phyloP scores from a whole-genome alignment of 345 rosid species.

The Raphanus raphanistrum region DNA sequence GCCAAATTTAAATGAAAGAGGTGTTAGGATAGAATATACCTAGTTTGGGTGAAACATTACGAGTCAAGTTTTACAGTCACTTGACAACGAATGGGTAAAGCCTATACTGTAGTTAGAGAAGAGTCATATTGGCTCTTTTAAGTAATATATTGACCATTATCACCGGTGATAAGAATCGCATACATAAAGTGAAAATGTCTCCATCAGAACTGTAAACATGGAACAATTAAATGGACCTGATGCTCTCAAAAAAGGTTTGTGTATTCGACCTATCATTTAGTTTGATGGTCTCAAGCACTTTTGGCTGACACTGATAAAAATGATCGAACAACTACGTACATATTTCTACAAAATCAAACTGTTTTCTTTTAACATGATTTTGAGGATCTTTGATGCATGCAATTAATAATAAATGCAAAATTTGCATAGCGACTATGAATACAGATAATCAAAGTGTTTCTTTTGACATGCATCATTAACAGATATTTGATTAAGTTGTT shows the following conservation, averaged over 20 bases:
- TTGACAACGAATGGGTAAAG: conserved; percentile 10
- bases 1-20: conserved; percentile 4
- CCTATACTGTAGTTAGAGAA: not conserved
- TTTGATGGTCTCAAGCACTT: not conserved
- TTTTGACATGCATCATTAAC: not conserved
- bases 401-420: not conserved
- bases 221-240: not conserved
- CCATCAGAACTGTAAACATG: not conserved
- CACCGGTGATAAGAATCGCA: not conserved
- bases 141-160: conserved; percentile 13
- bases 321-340: not conserved
- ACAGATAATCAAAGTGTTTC: not conserved
- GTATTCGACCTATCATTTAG: not conserved
- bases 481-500: conserved; percentile 8
- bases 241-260: not conserved
- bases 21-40: conserved; percentile 10
- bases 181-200: not conserved
- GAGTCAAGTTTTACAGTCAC: not conserved
- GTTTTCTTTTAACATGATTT: not conserved
- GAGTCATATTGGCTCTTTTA: not conserved
- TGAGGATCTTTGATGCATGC: not conserved
- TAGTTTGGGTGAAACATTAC: conserved; percentile 19
- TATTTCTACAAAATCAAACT: not conserved
- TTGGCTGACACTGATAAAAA: not conserved
- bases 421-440: not conserved